A percentile compares a stretch with the other conserved stretches of the same genome.
Evolutionary conservation across 2,329 filamentous ascomycete genomes (phyloP).

Genomic region (Arthrobotrys sphaeroides): DNA sequence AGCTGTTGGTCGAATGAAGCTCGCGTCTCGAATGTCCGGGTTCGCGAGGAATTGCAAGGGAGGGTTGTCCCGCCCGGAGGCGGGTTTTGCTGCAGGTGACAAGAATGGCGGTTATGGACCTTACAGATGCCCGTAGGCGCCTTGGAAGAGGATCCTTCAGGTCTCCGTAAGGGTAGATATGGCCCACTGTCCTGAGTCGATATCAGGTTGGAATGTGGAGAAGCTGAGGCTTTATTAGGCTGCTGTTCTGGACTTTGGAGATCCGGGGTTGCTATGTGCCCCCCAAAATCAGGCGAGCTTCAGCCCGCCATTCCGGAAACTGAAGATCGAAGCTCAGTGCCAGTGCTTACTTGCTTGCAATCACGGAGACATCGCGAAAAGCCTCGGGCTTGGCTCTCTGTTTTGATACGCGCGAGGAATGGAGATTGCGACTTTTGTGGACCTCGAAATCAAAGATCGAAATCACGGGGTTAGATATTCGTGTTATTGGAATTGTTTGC

Average conservation of each 20-base stretch:
- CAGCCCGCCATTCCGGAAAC: constrained; percentile 9
- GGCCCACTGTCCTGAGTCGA: neutral
- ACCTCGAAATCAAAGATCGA: neutral
- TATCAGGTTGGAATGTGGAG: constrained; percentile 6
- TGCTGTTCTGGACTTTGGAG: constrained; percentile 3
- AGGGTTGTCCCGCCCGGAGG: constrained; percentile 22
- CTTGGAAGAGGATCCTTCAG: neutral
- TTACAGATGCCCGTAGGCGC: constrained; percentile 5
- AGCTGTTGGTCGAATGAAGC: neutral
- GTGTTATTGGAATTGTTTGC: neutral
- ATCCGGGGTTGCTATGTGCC: constrained; percentile 35
- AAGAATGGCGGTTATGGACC: constrained; percentile 16
- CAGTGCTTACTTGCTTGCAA: neutral
- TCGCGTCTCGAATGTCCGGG: constrained; percentile 25
- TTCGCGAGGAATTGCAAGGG: constrained; percentile 15
- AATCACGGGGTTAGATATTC: constrained; percentile 11
- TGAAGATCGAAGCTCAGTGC: constrained; percentile 1
- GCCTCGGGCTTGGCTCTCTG: constrained; percentile 2
- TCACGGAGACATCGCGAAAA: constrained; percentile 20
- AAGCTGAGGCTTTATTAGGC: neutral
- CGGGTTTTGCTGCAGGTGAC: constrained; percentile 37
- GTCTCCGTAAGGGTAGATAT: constrained; percentile 2
- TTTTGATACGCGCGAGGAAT: neutral
- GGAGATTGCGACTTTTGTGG: neutral
- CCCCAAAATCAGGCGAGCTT: constrained; percentile 1